Percentiles rank a stretch among this genome's conserved stretches.
Conservation (phyloP, 1,284 basidiomycete species). For the Wolfiporia cocos region DNA sequence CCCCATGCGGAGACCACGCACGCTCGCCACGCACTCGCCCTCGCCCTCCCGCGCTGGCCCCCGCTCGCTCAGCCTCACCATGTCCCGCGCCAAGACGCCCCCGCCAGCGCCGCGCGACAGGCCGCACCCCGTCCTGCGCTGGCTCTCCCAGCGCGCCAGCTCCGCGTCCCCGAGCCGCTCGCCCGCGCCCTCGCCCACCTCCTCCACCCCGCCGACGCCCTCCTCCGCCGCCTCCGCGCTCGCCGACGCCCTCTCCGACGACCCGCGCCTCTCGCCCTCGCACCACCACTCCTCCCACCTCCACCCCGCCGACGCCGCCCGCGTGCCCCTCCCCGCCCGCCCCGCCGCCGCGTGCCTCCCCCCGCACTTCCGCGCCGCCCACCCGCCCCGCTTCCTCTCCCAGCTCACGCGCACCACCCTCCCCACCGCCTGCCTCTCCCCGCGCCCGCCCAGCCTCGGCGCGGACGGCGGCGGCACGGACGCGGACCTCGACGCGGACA, state of each 20-base stretch:
- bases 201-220: conserved; percentile 20
- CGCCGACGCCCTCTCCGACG: conserved; percentile 37
- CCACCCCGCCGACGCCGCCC: conserved; percentile 7
- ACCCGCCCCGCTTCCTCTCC: conserved; percentile 54
- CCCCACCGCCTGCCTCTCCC: conserved; percentile 54
- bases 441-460: conserved; percentile 14
- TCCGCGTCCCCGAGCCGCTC: conserved; percentile 18
- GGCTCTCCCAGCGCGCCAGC: conserved; percentile 28
- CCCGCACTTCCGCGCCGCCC: conserved; percentile 30
- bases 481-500: conserved; percentile 21
- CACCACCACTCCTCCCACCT: conserved; percentile 15
- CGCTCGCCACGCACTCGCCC: too few relatives aligned
- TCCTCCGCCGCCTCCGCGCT: conserved; percentile 23
- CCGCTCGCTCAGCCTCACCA: conserved; percentile 8
- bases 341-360: conserved; percentile 45
- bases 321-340: conserved; percentile 23
- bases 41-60: too few relatives aligned
- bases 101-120: conserved; percentile 7
- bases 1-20: too few relatives aligned
- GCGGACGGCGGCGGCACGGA: conserved; percentile 8
- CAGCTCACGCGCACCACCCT: conserved; percentile 56
- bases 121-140: conserved; percentile 40
- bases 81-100: conserved; percentile 7
- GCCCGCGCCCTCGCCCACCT: conserved; percentile 16
- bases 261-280: conserved; percentile 21